Evolutionary conservation across 805 yeast species (phyloP), one percentile per base, ranked within the genome.

Genomic region (Yarrowia sp.): DNA sequence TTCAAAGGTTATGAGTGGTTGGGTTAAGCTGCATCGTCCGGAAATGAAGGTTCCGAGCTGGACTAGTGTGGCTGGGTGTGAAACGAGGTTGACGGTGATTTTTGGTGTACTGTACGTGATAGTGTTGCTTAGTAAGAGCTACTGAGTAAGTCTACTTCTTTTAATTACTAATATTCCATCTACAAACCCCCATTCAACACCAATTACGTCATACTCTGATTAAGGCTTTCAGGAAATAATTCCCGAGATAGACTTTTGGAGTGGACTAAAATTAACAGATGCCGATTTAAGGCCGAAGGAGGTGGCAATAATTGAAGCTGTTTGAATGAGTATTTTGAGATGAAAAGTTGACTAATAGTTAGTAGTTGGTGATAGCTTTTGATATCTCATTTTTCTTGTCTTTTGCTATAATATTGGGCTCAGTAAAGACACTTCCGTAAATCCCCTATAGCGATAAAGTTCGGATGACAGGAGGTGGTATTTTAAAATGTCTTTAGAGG

Each of bases 1-100:
- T 46, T 46, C 26, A 30, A 46, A 46, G 52, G 52, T 44, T 44
- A 44, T 46, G 52, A 46, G 52, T 26, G 33, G 51, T 44, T 44
- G 51, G 33, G 51, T 44, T 43, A 43, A 36, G 48, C 11, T 24
- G 30, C 28, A 16, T 26, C 12, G 44, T 21, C 12, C 12, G 16
- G 30, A 44, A n/a, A 26, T 11, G 22, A n/a, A 17, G 51, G 51
- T 26, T 26, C 38, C 5, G 38, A 35, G 38, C 12, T 32, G 33
- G n/a, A n/a, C n/a, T n/a, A n/a, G n/a, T n/a, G n/a, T n/a, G n/a
- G n/a, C n/a, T n/a, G n/a, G n/a, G n/a, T n/a, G n/a, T n/a, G n/a
- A n/a, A n/a, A n/a, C n/a, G n/a, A n/a, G n/a, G n/a, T n/a, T n/a
- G n/a, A n/a, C n/a, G n/a, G n/a, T n/a, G 30, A 8, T 26, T 26